These are phyloP conservation scores for Thuja plicata DNA, from an alignment of 83 land plant genomes.

Conservation along the genomic window DNA sequence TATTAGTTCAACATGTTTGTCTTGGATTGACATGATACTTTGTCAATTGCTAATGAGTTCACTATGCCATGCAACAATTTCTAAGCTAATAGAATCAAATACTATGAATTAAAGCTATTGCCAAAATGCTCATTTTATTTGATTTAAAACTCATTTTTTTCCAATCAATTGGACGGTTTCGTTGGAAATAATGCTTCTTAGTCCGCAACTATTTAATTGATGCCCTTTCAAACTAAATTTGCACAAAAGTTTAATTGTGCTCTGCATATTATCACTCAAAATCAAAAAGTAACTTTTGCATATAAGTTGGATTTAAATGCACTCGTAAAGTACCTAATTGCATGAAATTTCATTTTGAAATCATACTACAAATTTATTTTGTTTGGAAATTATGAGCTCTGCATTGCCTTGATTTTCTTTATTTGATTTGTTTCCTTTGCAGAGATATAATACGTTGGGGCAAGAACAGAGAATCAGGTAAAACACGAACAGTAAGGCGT, in stretches of 20 bases:
- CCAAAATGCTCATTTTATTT: neutral
- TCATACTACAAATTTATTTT: neutral
- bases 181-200: neutral
- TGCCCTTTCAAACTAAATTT: neutral
- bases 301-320: neutral
- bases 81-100: neutral
- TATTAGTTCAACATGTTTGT: neutral
- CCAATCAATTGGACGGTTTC: neutral
- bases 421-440: slow-evolving; percentile 12
- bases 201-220: neutral
- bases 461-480: slow-evolving; percentile 54
- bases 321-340: neutral
- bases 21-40: neutral
- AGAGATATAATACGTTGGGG: slow-evolving; percentile 87
- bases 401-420: neutral
- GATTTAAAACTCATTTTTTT: neutral
- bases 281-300: neutral
- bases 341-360: neutral
- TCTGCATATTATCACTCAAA: neutral
- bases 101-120: neutral
- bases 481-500: slow-evolving; percentile 61
- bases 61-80: neutral
- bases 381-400: neutral
- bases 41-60: neutral
- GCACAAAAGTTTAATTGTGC: neutral